A percentile compares a stretch with the other conserved stretches of the same genome.
phyloP scores from a whole-genome alignment of 495 filamentous ascomycete species.

The Xylona heveae region DNA sequence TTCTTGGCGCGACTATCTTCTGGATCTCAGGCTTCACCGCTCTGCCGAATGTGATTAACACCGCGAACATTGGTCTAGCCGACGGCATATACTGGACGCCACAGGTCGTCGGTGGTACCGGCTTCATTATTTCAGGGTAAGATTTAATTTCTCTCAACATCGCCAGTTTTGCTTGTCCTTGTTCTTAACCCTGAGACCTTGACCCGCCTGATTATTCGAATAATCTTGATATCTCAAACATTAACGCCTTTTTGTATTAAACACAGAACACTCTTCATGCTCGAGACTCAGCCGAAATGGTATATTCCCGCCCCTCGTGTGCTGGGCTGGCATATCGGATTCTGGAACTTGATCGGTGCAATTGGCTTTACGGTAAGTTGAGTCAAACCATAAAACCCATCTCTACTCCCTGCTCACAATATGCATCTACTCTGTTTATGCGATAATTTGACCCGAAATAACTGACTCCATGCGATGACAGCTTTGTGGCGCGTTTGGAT shows the following conservation, averaged over 20 bases:
- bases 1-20: slow-evolving; percentile 42
- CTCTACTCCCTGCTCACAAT: too few relatives aligned
- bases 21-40: slow-evolving; percentile 48
- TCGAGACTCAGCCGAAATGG: slow-evolving; percentile 50
- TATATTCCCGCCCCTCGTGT: slow-evolving; percentile 32
- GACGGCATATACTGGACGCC: slow-evolving; percentile 46
- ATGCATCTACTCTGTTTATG: background rate
- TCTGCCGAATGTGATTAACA: slow-evolving; percentile 31
- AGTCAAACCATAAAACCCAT: background rate
- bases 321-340: slow-evolving; percentile 40
- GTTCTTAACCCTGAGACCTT: background rate
- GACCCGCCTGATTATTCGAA: background rate
- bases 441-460: background rate
- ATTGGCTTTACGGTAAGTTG: slow-evolving; percentile 34
- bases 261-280: slow-evolving; percentile 31
- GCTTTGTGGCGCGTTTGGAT: slow-evolving; percentile 40
- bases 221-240: background rate
- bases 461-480: background rate
- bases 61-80: slow-evolving; percentile 17
- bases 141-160: background rate
- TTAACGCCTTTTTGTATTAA: slow-evolving; percentile 5
- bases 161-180: background rate
- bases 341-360: slow-evolving; percentile 36
- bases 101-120: slow-evolving; percentile 41
- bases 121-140: slow-evolving; percentile 33